Evolutionary conservation across 2,329 filamentous ascomycete species (phyloP), one percentile per base, ranked within the genome.

Genomic region (Fusarium buxicola): DNA sequence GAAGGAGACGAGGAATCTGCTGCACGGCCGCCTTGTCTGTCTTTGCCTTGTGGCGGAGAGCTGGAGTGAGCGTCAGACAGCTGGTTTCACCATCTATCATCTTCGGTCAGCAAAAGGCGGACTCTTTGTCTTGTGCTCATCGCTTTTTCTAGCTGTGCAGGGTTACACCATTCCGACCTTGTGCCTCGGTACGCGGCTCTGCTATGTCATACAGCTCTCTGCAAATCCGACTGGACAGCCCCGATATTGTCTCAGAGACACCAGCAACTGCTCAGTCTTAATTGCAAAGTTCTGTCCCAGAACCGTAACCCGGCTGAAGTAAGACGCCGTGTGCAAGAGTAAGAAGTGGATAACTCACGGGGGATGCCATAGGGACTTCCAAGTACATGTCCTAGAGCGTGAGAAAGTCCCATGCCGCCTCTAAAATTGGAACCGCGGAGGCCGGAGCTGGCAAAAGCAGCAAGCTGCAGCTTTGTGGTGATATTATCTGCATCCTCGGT

Each of bases 401-500:
- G 55, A 11, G 55, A 56, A 12, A 60, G 38, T 11, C 55, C 55
- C 39, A 55, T 68, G 4, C 48, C 51, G 16, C 41, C 32, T 15
- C 41, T 50, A 41, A 67, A 65, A 31, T 67, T 63, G 49, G 59
- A 63, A 11, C 65, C 65, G 13, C 62, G 62, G 31, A 67, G 54
- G 5, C 65, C 65, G n/a, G 65, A 65, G 40, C 59, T 67, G 16
- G 65, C 62, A 59, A 67, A 67, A 16, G 62, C 62, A 36, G 65
- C 65, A 25, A 67, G 59, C 35, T 67, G 62, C 38, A 67, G 56
- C 45, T 57, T 54, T 2, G 65, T 67, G 11, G 50, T 67, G 31
- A 63, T 32, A 10, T 67, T 30, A 12, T 54, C 25, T 24, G 44
- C 59, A 8, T 51, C 51, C 7, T 57, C 58, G 25, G 51, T 50